Base-by-base conservation (phyloP, 208 protist genomes). In the Trypanosoma cruzi region DNA sequence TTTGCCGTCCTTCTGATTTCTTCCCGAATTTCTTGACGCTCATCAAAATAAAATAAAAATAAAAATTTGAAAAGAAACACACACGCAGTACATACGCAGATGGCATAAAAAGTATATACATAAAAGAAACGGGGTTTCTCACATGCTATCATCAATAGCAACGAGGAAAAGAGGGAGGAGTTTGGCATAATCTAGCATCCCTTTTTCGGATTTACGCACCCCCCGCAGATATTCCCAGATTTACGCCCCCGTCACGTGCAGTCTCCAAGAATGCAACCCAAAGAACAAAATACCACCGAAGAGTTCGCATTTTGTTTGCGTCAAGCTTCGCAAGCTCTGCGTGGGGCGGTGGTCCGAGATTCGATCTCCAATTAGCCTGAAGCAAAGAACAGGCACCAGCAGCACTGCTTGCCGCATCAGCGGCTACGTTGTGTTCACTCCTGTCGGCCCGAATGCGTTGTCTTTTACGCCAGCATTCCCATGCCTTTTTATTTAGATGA, bases 251-350 rank as follows among this genome's bases (percentile, higher is more conserved):
- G 22, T 58, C 46, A 31, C 65, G 55, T 36, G 55, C 52, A 6
- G 0, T 46, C 52, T 75, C 64, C 22, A 76, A 48, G 32, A 67
- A 20, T 36, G 73, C 61, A 40, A 73, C 68, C 79, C 79, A 84
- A 18, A 68, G 16, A 29, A 84, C 79, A 72, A 84, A 84, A 50
- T 64, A 80, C 79, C 79, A 84, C 26, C 79, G 79, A 54, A 80
- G 70, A 29, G 66, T 34, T 46, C 73, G 31, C 63, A 70, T 60
- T 1, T 68, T 48, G 18, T 55, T 2, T 13, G 2, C 8, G 18
- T 11, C n/a, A 40, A 28, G 18, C 32, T 0, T 22, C 40, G 8
- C 16, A 24, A 54, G 13, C n/a, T 42, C 26, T 40, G 16, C 14
- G 34, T 22, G n/a, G 18, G 10, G 61, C 46, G 37, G 26, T 11